Conservation (phyloP, 2,329 filamentous ascomycete genomes). For the Lomentospora prolificans region DNA sequence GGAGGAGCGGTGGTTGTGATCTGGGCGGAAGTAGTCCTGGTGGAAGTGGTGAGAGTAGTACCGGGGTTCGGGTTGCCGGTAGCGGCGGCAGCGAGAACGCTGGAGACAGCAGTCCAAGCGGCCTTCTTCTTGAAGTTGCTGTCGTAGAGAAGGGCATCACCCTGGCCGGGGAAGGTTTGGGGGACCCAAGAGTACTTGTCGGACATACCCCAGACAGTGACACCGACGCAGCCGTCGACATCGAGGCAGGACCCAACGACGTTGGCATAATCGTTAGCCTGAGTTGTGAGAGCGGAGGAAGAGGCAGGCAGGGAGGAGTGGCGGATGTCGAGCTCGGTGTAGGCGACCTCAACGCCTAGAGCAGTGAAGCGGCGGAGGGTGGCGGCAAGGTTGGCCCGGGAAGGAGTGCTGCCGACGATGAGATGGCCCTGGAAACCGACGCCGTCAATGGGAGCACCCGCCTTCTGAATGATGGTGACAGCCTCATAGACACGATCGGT, state of each 20-base stretch:
- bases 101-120: conserved; percentile 21
- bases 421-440: conserved; percentile 50
- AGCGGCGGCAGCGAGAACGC: conserved; percentile 21
- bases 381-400: conserved; percentile 28
- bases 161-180: conserved; percentile 6
- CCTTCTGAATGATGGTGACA: conserved; percentile 53
- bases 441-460: conserved; percentile 55
- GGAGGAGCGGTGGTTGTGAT: not conserved
- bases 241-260: conserved; percentile 48
- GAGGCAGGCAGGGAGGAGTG: not conserved
- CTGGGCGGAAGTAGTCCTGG: not conserved
- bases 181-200: conserved; percentile 9
- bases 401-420: conserved; percentile 25
- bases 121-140: not conserved
- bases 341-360: conserved; percentile 46
- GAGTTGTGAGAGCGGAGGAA: conserved; percentile 19
- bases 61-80: conserved; percentile 7
- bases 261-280: conserved; percentile 48
- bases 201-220: conserved; percentile 37
- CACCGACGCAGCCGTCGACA: conserved; percentile 50
- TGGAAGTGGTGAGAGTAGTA: not conserved
- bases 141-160: conserved; percentile 1
- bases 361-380: conserved; percentile 44
- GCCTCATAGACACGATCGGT: conserved; percentile 41
- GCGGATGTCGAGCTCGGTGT: conserved; percentile 58